Conservation (phyloP, 1,284 basidiomycete species). For the Fomitopsis palustris region DNA sequence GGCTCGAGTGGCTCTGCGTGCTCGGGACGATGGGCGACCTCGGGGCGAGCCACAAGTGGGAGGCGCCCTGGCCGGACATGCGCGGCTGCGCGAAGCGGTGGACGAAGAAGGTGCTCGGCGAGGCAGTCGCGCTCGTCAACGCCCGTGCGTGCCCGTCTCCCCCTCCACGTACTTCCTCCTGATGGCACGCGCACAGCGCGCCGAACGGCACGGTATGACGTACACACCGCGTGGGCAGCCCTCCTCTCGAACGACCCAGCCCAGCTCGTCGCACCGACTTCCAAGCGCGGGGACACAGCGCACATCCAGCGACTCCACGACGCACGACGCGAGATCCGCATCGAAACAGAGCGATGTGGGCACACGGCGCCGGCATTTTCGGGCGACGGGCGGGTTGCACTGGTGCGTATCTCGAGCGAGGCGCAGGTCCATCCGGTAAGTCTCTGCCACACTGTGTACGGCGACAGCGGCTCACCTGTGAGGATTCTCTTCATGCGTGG, state of each 20-base stretch:
- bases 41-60: conserved; percentile 27
- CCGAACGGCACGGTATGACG: conserved; percentile 21
- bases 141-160: conserved; percentile 21
- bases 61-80: conserved; percentile 26
- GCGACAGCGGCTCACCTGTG: neutral
- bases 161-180: neutral
- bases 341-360: conserved; percentile 25
- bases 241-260: conserved; percentile 17
- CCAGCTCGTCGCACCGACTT: conserved; percentile 5
- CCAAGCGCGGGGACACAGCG: neutral
- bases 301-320: conserved; percentile 18
- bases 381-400: conserved; percentile 29
- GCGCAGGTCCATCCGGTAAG: conserved; percentile 31
- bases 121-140: conserved; percentile 29
- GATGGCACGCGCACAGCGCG: conserved; percentile 15
- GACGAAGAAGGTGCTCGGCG: conserved; percentile 27
- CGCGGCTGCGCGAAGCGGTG: conserved; percentile 22
- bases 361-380: conserved; percentile 26
- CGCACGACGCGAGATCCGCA: conserved; percentile 24
- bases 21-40: conserved; percentile 32
- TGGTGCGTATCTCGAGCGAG: conserved; percentile 26
- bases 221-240: conserved; percentile 23
- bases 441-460: neutral
- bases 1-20: conserved; percentile 25
- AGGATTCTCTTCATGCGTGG: neutral